Percentiles rank a stretch among this genome's conserved stretches.
These are phyloP conservation scores for Xylariomycetidae sp. DNA, from an alignment of 2,329 filamentous ascomycete species.

Conservation along the genomic window DNA sequence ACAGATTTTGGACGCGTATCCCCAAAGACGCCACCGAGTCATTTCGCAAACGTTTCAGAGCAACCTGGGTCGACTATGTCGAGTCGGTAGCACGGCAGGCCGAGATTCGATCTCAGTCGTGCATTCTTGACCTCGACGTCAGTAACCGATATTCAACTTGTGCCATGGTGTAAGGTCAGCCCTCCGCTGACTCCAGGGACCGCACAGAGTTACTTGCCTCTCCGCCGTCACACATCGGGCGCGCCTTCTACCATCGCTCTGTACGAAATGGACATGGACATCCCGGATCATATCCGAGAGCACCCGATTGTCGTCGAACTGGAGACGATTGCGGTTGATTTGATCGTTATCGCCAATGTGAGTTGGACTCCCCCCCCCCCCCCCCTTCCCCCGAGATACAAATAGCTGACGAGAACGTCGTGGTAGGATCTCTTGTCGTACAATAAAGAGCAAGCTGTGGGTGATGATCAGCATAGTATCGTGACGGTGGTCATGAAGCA, in stretches of 20 bases:
- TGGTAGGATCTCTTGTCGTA: conserved; percentile 25
- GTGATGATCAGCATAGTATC: conserved; percentile 26
- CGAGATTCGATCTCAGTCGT: conserved; percentile 12
- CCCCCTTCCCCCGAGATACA: too few relatives aligned
- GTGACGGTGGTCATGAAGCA: conserved; percentile 22
- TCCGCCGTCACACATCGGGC: conserved; percentile 22
- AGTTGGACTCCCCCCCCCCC: too few relatives aligned
- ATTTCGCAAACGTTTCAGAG: conserved; percentile 18
- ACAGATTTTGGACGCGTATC: conserved; percentile 20
- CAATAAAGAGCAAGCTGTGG: conserved; percentile 21
- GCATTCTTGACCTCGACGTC: conserved; percentile 14
- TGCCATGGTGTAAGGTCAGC: too few relatives aligned
- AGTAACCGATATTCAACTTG: too few relatives aligned
- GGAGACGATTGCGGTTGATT: conserved; percentile 14
- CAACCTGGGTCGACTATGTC: conserved; percentile 18
- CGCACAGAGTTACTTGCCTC: conserved; percentile 19
- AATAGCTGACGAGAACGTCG: too few relatives aligned
- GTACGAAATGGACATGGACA: conserved; percentile 17
- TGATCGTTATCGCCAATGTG: conserved; percentile 24
- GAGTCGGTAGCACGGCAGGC: conserved; percentile 19
- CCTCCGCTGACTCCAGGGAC: too few relatives aligned
- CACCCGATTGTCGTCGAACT: conserved; percentile 17
- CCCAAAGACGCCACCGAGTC: conserved; percentile 11
- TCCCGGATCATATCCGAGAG: conserved; percentile 15
- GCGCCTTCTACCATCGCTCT: conserved; percentile 17